Conservation (phyloP, 108 stramenopile genomes). For the Aurantiochytrium sp. region DNA sequence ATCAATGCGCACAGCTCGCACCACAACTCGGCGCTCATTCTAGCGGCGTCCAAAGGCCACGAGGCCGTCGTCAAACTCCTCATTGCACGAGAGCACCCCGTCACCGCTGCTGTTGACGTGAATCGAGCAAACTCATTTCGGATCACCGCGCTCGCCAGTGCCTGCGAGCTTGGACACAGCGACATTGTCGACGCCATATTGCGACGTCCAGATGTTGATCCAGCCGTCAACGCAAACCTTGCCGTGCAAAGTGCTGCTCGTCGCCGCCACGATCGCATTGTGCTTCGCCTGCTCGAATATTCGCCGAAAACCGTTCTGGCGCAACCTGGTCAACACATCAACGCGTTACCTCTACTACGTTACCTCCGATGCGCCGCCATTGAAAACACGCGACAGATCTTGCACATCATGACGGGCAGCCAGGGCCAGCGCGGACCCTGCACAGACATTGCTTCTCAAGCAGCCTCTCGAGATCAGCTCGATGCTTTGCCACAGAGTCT, state of each 20-base stretch:
- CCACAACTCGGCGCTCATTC: conserved; percentile 6
- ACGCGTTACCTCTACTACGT: not conserved
- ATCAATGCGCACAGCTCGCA: not conserved
- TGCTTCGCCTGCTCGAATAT: not conserved
- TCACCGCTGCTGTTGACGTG: not conserved
- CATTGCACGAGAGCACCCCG: not conserved
- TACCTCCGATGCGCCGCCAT: not conserved
- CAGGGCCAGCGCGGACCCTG: too few species aligned
- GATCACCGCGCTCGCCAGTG: not conserved
- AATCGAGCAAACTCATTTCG: not conserved
- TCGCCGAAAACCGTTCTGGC: not conserved
- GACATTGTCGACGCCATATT: not conserved
- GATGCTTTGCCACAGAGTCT: not conserved
- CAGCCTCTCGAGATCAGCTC: not conserved
- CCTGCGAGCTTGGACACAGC: not conserved
- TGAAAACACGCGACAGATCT: not conserved
- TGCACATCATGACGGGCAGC: not conserved
- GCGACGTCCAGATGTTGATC: not conserved
- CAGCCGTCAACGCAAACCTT: not conserved
- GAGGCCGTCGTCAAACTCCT: not conserved
- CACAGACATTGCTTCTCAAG: too few species aligned
- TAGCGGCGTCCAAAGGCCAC: not conserved
- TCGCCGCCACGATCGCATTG: not conserved
- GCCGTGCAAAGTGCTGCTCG: not conserved
- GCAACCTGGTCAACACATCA: not conserved